Percentiles rank a stretch among this genome's conserved stretches.
Evolutionary conservation across 306 rosid genomes (phyloP).

Genomic region (Biancaea sappan): DNA sequence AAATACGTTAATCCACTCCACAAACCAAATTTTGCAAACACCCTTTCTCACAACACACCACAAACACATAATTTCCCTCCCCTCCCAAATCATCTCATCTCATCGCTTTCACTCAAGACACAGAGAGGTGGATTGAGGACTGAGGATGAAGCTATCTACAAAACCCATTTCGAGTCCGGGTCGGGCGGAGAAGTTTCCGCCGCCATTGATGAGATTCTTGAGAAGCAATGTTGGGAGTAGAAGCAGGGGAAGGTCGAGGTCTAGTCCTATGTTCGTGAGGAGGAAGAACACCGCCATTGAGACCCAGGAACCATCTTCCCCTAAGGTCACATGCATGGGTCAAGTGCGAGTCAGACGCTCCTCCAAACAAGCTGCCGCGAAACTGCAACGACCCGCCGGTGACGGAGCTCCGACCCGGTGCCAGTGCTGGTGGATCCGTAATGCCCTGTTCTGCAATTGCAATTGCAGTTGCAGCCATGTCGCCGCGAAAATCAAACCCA

Average conservation of each 20-base stretch:
- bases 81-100: background rate
- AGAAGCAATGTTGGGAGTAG: constrained; percentile 66
- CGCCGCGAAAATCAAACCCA: constrained; percentile 37
- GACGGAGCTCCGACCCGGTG: constrained; percentile 22
- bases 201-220: constrained; percentile 87
- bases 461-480: too few species aligned
- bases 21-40: background rate
- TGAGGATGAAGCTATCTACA: constrained; percentile 57
- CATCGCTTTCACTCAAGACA: background rate
- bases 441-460: constrained; percentile 44
- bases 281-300: constrained; percentile 64
- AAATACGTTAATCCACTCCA: background rate
- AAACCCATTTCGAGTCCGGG: constrained; percentile 85
- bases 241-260: constrained; percentile 75
- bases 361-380: constrained; percentile 36
- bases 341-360: constrained; percentile 71
- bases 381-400: background rate
- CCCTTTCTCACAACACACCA: background rate
- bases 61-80: background rate
- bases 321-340: constrained; percentile 95
- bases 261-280: constrained; percentile 71
- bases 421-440: constrained; percentile 52
- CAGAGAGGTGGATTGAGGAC: too few species aligned
- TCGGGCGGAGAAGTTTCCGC: constrained; percentile 82
- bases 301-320: constrained; percentile 93